These are phyloP conservation scores for Hamamelis virginiana DNA, from an alignment of 164 flowering plant species.

Conservation along the genomic window DNA sequence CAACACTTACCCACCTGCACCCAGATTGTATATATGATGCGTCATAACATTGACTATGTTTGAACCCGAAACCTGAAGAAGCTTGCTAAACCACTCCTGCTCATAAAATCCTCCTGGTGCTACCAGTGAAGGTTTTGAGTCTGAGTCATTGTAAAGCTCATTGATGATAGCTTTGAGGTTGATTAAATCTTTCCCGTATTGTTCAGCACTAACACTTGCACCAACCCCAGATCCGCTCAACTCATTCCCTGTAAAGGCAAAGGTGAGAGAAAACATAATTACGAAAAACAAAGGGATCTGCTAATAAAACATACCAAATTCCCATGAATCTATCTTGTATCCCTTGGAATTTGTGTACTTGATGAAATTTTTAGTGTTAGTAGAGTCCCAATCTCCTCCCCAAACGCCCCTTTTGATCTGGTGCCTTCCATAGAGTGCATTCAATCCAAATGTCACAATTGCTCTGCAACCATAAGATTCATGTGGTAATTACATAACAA, in stretches of 20 bases:
- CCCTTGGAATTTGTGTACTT: conserved; percentile 77
- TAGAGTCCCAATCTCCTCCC: conserved; percentile 80
- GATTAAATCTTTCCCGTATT: conserved; percentile 73
- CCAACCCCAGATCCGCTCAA: conserved; percentile 81
- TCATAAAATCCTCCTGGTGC: conserved; percentile 95
- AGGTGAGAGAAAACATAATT: neutral
- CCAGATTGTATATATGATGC: conserved; percentile 85
- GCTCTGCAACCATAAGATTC: conserved; percentile 49
- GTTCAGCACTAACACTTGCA: conserved; percentile 68
- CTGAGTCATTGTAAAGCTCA: conserved; percentile 42
- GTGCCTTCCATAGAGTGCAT: conserved; percentile 83
- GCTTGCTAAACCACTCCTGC: conserved; percentile 56
- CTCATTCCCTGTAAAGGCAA: conserved; percentile 65
- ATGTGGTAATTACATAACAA: neutral
- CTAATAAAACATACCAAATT: conserved; percentile 60
- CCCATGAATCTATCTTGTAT: conserved; percentile 83
- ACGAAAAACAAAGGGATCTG: neutral
- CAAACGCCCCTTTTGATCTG: conserved; percentile 34
- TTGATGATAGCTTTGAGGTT: conserved; percentile 50
- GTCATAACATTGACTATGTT: conserved; percentile 53
- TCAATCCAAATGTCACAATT: conserved; percentile 78
- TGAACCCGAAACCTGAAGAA: conserved; percentile 77
- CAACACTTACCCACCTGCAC: conserved; percentile 48
- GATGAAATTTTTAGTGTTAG: conserved; percentile 63
- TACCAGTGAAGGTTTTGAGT: conserved; percentile 54